Percentiles rank a stretch among this genome's conserved stretches.
These are phyloP conservation scores for Brassica balearica DNA, from an alignment of 441 rosid genomes.

Conservation along the genomic window DNA sequence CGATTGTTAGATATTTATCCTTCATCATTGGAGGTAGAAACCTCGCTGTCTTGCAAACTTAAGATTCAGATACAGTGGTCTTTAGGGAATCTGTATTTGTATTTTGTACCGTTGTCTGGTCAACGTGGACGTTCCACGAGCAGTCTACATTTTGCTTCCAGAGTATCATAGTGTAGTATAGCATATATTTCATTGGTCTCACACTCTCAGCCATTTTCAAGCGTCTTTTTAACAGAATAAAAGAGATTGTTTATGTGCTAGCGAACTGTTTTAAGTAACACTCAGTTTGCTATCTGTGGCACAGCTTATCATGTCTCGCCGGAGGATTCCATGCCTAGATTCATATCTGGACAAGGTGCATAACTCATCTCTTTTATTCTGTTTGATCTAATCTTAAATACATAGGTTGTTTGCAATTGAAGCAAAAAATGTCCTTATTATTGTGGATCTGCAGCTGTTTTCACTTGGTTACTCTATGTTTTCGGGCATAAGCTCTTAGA, in stretches of 20 bases:
- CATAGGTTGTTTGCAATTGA: background rate
- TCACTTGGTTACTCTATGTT: constrained; percentile 17
- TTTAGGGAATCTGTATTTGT: constrained; percentile 8
- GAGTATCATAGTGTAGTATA: constrained; percentile 8
- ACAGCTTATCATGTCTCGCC: constrained; percentile 96
- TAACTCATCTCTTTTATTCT: constrained; percentile 19
- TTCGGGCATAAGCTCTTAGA: constrained; percentile 6
- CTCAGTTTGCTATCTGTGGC: constrained; percentile 29
- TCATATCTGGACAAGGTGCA: constrained; percentile 97
- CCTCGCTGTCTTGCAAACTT: background rate
- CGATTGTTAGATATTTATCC: background rate
- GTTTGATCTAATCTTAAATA: constrained; percentile 27
- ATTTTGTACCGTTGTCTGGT: constrained; percentile 7
- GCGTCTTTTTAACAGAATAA: constrained; percentile 3
- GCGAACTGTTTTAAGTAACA: constrained; percentile 12
- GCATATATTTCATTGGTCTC: constrained; percentile 3
- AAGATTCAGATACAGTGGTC: constrained; percentile 18
- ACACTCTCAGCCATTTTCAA: constrained; percentile 10
- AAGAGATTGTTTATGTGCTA: background rate
- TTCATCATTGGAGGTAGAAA: background rate
- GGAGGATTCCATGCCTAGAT: constrained; percentile 97
- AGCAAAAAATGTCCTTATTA: constrained; percentile 11
- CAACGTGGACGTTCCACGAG: background rate
- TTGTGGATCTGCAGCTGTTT: constrained; percentile 18
- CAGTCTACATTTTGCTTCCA: constrained; percentile 18